Evolutionary conservation across 1,139 yeast genomes (phyloP).

Genomic region (Geotrichum carabidarum): DNA sequence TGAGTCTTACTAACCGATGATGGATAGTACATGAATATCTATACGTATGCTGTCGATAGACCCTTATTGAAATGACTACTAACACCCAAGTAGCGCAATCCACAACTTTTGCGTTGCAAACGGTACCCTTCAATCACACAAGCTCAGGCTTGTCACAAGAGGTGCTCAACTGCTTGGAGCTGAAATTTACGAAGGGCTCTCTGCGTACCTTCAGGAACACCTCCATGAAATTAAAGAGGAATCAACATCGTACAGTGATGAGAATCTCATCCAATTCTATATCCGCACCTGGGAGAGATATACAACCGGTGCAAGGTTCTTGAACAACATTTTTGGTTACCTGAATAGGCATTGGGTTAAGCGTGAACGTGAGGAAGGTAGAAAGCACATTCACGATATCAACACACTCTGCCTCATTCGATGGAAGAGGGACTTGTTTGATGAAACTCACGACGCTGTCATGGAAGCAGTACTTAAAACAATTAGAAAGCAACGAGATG

Average conservation of each 20-base stretch:
- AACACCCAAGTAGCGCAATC: slow-evolving; percentile 66
- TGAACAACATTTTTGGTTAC: slow-evolving; percentile 91
- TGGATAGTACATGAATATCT: slow-evolving; percentile 38
- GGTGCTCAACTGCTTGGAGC: slow-evolving; percentile 65
- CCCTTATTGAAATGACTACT: neutral
- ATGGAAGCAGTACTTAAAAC: slow-evolving; percentile 69
- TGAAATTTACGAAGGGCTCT: slow-evolving; percentile 73
- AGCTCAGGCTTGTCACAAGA: slow-evolving; percentile 28
- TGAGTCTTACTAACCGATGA: neutral
- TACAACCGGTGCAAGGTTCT: slow-evolving; percentile 84
- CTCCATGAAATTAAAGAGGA: slow-evolving; percentile 44
- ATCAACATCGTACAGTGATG: slow-evolving; percentile 39
- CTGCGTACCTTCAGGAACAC: slow-evolving; percentile 59
- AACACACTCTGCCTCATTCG: slow-evolving; percentile 79
- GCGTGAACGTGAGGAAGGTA: slow-evolving; percentile 94
- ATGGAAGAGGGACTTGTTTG: slow-evolving; percentile 84
- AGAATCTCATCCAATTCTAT: slow-evolving; percentile 75
- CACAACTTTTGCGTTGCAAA: slow-evolving; percentile 91
- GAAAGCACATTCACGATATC: slow-evolving; percentile 84
- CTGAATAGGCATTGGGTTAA: slow-evolving; percentile 97
- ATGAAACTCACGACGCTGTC: slow-evolving; percentile 53
- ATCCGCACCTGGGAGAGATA: slow-evolving; percentile 82
- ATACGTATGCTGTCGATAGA: slow-evolving; percentile 31
- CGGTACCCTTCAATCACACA: slow-evolving; percentile 35
- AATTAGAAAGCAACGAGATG: slow-evolving; percentile 73